phyloP scores from a whole-genome alignment of 1,284 basidiomycete genomes.

The Trichosporon ovoides region DNA sequence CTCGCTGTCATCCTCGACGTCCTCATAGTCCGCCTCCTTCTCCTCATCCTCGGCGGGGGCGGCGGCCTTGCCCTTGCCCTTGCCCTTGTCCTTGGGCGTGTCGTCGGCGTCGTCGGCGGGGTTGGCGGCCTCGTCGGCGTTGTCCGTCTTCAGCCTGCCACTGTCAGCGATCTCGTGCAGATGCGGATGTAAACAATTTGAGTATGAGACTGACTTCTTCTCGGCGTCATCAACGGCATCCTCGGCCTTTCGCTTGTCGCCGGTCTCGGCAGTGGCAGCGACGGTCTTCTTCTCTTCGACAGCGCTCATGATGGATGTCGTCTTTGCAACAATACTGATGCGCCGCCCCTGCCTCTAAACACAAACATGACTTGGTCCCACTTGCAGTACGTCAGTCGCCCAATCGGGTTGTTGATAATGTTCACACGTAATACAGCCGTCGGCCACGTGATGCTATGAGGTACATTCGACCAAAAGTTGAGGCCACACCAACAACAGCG shows the following conservation, averaged over 20 bases:
- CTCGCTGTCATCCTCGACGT: conserved; percentile 29
- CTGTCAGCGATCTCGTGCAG: not conserved
- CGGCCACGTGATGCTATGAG: not conserved
- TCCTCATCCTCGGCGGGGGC: conserved; percentile 17
- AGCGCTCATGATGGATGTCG: conserved; percentile 20
- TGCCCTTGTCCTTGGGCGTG: conserved; percentile 24
- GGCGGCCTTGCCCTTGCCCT: conserved; percentile 31
- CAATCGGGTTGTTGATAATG: not conserved
- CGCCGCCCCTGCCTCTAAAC: not conserved
- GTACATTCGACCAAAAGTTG: not conserved
- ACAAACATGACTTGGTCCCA: not conserved
- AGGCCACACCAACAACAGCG: not conserved
- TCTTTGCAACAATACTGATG: not conserved
- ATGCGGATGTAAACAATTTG: not conserved
- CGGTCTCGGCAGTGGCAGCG: conserved; percentile 16
- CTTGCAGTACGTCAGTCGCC: not conserved
- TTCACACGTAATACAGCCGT: not conserved
- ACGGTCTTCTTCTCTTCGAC: conserved; percentile 10
- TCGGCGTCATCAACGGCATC: conserved; percentile 20
- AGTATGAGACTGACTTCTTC: conserved; percentile 31
- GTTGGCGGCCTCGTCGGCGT: conserved; percentile 11
- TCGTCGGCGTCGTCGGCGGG: conserved; percentile 6
- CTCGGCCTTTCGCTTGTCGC: conserved; percentile 34
- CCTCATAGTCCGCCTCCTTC: conserved; percentile 21
- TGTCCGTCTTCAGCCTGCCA: conserved; percentile 29